Conservation (phyloP, 257 asterid species). For the Plantago elongata region DNA sequence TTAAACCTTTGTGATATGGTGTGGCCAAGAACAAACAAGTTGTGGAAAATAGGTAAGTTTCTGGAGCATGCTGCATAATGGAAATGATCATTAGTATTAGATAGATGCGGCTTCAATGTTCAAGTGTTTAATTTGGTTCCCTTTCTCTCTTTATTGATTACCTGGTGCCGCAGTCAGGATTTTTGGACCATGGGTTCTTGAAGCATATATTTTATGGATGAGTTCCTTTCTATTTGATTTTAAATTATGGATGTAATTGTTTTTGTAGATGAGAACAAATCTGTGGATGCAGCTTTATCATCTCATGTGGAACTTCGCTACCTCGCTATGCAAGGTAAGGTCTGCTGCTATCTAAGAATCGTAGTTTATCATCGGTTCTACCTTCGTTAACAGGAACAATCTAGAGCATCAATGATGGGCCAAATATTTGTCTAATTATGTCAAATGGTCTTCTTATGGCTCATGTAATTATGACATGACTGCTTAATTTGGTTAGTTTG, state of each 20-base stretch:
- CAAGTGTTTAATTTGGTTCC: not conserved
- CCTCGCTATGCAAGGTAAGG: constrained; percentile 65
- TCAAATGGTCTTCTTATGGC: not conserved
- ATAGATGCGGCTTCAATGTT: constrained; percentile 11
- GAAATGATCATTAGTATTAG: constrained; percentile 6
- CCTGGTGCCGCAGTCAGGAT: not conserved
- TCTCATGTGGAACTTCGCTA: constrained; percentile 56
- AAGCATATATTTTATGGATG: not conserved
- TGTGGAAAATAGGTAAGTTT: constrained; percentile 37
- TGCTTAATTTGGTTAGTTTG: no score
- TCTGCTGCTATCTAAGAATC: constrained; percentile 8
- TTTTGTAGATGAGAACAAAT: constrained; percentile 32
- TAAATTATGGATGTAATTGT: constrained; percentile 15
- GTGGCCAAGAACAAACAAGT: constrained; percentile 54
- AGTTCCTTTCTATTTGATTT: constrained; percentile 3
- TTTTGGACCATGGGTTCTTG: not conserved
- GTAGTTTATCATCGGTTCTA: not conserved
- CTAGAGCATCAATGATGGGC: not conserved
- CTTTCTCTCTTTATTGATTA: not conserved
- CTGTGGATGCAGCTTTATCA: constrained; percentile 48
- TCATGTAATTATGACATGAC: not conserved
- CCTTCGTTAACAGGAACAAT: not conserved
- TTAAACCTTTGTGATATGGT: constrained; percentile 43
- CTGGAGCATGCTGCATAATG: constrained; percentile 4
- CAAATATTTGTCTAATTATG: not conserved